A percentile compares a stretch with the other conserved stretches of the same genome.
Conservation (phyloP, 345 rosid genomes). For the Melaleuca quinquenervia region DNA sequence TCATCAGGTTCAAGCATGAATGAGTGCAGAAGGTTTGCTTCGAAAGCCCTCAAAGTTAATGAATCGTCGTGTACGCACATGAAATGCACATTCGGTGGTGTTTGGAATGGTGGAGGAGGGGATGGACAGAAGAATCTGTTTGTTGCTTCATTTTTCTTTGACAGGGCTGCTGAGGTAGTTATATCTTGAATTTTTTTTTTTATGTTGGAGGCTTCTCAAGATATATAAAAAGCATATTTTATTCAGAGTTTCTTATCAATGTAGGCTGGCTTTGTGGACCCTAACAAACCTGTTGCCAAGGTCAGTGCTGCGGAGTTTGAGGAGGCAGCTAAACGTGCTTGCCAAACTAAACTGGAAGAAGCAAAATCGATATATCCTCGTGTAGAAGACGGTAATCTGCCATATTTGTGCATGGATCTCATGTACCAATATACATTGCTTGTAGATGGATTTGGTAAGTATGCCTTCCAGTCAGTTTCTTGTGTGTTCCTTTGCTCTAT, state of each 20-base stretch:
- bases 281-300: slow-evolving; percentile 51
- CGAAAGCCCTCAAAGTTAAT: slow-evolving; percentile 76
- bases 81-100: slow-evolving; percentile 93
- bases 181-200: neutral
- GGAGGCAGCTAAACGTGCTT: slow-evolving; percentile 79
- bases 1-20: slow-evolving; percentile 63
- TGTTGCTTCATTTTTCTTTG: slow-evolving; percentile 93
- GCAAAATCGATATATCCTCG: slow-evolving; percentile 37
- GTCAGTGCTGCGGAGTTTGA: slow-evolving; percentile 70
- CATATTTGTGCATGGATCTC: slow-evolving; percentile 93
- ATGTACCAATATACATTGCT: slow-evolving; percentile 77
- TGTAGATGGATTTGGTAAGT: slow-evolving; percentile 80
- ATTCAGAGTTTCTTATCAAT: neutral
- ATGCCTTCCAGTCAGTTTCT: neutral
- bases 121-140: slow-evolving; percentile 92
- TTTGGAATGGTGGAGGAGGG: slow-evolving; percentile 99
- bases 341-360: slow-evolving; percentile 57
- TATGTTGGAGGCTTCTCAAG: neutral
- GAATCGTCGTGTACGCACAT: slow-evolving; percentile 70
- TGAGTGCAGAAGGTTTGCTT: slow-evolving; percentile 58
- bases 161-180: slow-evolving; percentile 90
- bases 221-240: neutral
- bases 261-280: slow-evolving; percentile 75
- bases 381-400: slow-evolving; percentile 45
- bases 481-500: neutral